A percentile compares a stretch with the other conserved stretches of the same genome.
phyloP scores from a whole-genome alignment of 2,329 filamentous ascomycete species.

The Mollisia scopiformis region DNA sequence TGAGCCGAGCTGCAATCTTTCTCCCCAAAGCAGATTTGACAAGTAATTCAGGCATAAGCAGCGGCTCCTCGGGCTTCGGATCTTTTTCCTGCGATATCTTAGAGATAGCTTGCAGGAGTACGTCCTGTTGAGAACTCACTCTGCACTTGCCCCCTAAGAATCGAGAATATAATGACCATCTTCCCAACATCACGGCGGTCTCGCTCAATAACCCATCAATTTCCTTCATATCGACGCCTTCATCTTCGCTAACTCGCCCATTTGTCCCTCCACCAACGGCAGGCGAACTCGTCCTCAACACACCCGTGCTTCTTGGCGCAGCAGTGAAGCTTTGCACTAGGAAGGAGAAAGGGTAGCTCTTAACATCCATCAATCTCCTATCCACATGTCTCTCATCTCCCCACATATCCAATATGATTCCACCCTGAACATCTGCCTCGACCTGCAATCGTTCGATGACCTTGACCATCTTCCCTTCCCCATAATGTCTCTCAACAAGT shows the following conservation, averaged over 20 bases:
- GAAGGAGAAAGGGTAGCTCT: conserved; percentile 97
- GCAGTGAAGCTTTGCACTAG: conserved; percentile 91
- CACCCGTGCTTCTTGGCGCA: conserved; percentile 64
- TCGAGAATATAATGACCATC: conserved; percentile 90
- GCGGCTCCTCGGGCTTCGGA: conserved; percentile 53
- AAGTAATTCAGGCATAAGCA: conserved; percentile 75
- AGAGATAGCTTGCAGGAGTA: conserved; percentile 34
- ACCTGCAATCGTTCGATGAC: conserved; percentile 92
- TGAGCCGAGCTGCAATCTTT: conserved; percentile 76
- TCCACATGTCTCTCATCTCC: conserved; percentile 85
- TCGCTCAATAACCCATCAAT: conserved; percentile 87
- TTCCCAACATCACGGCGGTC: conserved; percentile 86
- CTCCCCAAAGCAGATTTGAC: conserved; percentile 76
- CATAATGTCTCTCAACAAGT: conserved; percentile 93
- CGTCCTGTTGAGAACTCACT: conserved; percentile 51
- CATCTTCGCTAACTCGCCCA: conserved; percentile 76
- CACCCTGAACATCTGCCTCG: conserved; percentile 94
- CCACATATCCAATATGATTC: conserved; percentile 95
- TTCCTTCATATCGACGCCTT: conserved; percentile 95
- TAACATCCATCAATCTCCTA: conserved; percentile 89
- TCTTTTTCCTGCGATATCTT: conserved; percentile 51
- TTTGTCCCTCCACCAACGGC: conserved; percentile 59
- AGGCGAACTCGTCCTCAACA: conserved; percentile 76
- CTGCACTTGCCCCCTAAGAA: conserved; percentile 88
- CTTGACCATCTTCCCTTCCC: conserved; percentile 86